Percentiles rank a stretch among this genome's conserved stretches.
phyloP scores from a whole-genome alignment of 2,329 filamentous ascomycete species.

The Salinomyces thailandicus region DNA sequence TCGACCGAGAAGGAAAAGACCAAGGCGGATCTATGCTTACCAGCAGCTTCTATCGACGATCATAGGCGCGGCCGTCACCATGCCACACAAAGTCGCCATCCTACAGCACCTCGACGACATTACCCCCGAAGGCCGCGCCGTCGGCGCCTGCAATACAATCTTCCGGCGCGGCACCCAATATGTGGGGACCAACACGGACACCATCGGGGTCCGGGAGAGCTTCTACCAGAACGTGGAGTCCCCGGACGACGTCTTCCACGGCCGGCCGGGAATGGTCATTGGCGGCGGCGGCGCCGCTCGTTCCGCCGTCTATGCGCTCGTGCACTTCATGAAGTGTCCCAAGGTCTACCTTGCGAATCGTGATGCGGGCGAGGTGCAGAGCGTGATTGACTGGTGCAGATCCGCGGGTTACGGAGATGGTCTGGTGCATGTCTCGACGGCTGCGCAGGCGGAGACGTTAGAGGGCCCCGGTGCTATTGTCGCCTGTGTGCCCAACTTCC shows the following conservation, averaged over 20 bases:
- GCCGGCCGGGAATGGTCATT: conserved; percentile 59
- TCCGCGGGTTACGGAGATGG: conserved; percentile 48
- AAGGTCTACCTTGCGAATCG: conserved; percentile 70
- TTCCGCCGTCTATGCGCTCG: conserved; percentile 64
- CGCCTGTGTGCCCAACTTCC: conserved; percentile 64
- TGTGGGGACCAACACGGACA: conserved; percentile 73
- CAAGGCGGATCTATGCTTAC: background rate
- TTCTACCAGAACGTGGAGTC: conserved; percentile 42
- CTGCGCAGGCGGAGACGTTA: conserved; percentile 49
- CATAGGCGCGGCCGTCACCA: conserved; percentile 61
- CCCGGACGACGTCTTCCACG: conserved; percentile 41
- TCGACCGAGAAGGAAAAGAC: background rate
- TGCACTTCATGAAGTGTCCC: conserved; percentile 56
- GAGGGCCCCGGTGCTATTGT: conserved; percentile 57
- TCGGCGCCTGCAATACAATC: conserved; percentile 72
- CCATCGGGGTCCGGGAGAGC: conserved; percentile 64
- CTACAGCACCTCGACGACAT: conserved; percentile 62
- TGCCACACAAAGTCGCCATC: conserved; percentile 75
- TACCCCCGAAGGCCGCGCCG: conserved; percentile 59
- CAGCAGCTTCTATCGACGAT: background rate
- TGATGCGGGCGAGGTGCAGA: conserved; percentile 54
- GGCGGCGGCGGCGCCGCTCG: conserved; percentile 72
- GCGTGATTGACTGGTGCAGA: conserved; percentile 55
- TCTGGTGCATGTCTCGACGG: conserved; percentile 51
- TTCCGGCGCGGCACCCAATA: conserved; percentile 47